Evolutionary conservation across 306 rosid genomes (phyloP).

Genomic region (Dryas drummondii): DNA sequence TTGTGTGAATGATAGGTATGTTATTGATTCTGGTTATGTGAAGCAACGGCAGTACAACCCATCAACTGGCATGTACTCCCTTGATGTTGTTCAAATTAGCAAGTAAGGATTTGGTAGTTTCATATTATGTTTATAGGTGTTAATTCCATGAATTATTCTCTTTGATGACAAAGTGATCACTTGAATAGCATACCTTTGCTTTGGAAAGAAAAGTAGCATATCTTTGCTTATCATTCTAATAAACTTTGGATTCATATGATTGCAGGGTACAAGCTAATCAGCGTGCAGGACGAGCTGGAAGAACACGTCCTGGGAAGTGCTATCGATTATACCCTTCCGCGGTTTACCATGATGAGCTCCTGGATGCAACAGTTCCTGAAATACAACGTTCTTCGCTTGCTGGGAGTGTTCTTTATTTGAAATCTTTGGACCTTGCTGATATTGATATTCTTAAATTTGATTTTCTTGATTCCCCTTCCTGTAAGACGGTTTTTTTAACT

Average conservation of each 20-base stretch:
- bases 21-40: slow-evolving; percentile 94
- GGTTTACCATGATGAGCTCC: slow-evolving; percentile 63
- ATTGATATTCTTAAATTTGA: slow-evolving; percentile 90
- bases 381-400: slow-evolving; percentile 93
- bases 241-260: slow-evolving; percentile 12
- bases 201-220: too few relatives aligned
- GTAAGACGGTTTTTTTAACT: slow-evolving; percentile 37
- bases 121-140: neutral
- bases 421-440: slow-evolving; percentile 93
- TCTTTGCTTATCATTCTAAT: neutral
- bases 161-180: neutral
- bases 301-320: slow-evolving; percentile 96
- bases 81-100: slow-evolving; percentile 96
- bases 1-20: slow-evolving; percentile 60
- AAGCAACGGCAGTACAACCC: slow-evolving; percentile 97
- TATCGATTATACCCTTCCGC: slow-evolving; percentile 78
- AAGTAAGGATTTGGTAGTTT: slow-evolving; percentile 52
- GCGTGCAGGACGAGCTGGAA: slow-evolving; percentile 97
- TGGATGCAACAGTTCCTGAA: slow-evolving; percentile 94
- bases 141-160: neutral
- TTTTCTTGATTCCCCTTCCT: slow-evolving; percentile 84
- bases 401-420: slow-evolving; percentile 93
- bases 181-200: too few relatives aligned
- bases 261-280: slow-evolving; percentile 96
- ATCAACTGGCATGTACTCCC: slow-evolving; percentile 93